These are phyloP conservation scores for Pythium rhizo-oryzae DNA, from an alignment of 352 stramenopile species.

Conservation along the genomic window DNA sequence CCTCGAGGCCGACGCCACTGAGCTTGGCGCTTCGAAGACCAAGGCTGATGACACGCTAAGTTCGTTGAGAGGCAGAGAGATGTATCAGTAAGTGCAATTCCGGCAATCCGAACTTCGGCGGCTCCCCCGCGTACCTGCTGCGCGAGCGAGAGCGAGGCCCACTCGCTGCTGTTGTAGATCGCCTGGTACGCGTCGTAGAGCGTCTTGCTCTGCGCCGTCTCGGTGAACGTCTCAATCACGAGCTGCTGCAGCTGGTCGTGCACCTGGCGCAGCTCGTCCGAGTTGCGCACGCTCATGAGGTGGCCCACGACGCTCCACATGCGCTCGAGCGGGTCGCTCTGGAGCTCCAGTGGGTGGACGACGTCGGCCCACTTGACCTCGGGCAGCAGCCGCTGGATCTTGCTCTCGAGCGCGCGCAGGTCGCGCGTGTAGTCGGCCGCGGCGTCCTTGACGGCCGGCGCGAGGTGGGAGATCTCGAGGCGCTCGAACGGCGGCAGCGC, in stretches of 20 bases:
- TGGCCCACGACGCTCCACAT: slow-evolving; percentile 96
- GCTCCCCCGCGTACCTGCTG: slow-evolving; percentile 46
- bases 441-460: slow-evolving; percentile 56
- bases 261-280: slow-evolving; percentile 91
- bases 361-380: slow-evolving; percentile 83
- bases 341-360: slow-evolving; percentile 92
- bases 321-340: slow-evolving; percentile 91
- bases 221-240: slow-evolving; percentile 93
- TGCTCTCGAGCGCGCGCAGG: slow-evolving; percentile 48
- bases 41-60: slow-evolving; percentile 89
- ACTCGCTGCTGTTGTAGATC: slow-evolving; percentile 72
- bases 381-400: slow-evolving; percentile 29
- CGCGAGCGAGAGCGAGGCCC: slow-evolving; percentile 50
- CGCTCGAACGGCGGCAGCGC: slow-evolving; percentile 71
- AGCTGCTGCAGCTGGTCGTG: slow-evolving; percentile 94
- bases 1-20: slow-evolving; percentile 93
- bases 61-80: not conserved
- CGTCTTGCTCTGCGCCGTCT: slow-evolving; percentile 91
- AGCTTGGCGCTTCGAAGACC: slow-evolving; percentile 88
- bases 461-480: slow-evolving; percentile 62
- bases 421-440: slow-evolving; percentile 54
- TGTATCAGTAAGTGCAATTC: not conserved
- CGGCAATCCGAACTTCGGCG: no score
- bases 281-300: slow-evolving; percentile 97
- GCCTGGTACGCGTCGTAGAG: slow-evolving; percentile 91